Evolutionary conservation across 805 yeast genomes (phyloP), one percentile per base, ranked within the genome.

Genomic region (Nematodospora valgi): DNA sequence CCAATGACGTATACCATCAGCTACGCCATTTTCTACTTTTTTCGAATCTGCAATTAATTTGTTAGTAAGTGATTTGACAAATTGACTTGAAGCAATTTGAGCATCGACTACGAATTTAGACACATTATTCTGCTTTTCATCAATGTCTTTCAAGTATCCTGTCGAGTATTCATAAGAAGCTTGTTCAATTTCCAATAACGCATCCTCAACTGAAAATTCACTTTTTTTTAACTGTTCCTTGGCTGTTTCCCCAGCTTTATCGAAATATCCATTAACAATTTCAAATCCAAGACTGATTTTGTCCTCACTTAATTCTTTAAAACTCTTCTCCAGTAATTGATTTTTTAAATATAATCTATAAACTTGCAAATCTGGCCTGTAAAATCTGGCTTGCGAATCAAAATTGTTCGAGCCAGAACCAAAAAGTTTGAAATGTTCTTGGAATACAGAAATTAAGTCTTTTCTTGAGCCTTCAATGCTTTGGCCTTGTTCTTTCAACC

Each of bases 401-500:
- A 35, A 14, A 27, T 23, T 24, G 16, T 34, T 23, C 20, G 39
- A 27, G 23, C 38, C 40, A 13, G 44, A 23, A 32, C 36, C 25
- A 16, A 15, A 23, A 30, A 25, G 22, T 23, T 30, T 22, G 40
- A 28, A 19, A 34, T 34, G 27, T 9, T 24, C 13, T 12, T 38
- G 26, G 13, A 38, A 33, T 9, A 19, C 38, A 9, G 40, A 33
- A 27, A 55, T 30, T 30, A 60, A 44, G 6, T 54, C 59, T 19
- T 52, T 44, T 33, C 59, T 48, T 13, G 53, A 35, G 12, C 54
- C 59, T n/a, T 46, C 51, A 25, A 49, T 37, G 5, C 32, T 41
- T 22, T 44, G 35, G n/a, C 57, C 55, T 38, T 60, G 58, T 31
- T 53, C 58, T 18, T 44, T 46, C 13, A 62, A 50, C 76, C 76